Conservation (phyloP, 768 basidiomycete genomes). For the Obba rivulosa region DNA sequence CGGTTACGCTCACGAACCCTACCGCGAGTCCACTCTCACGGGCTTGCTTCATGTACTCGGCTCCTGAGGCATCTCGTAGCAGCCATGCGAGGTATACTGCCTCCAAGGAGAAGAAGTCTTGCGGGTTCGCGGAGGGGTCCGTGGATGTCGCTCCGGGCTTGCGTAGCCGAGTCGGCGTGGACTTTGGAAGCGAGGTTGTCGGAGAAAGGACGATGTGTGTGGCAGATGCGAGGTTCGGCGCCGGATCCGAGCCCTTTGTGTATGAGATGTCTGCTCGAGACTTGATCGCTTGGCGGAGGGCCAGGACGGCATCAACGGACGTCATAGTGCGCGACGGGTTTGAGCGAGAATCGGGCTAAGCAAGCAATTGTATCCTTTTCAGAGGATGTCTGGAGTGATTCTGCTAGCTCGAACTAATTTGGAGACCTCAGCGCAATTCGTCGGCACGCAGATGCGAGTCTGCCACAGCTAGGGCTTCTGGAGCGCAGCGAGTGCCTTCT, state of each 20-base stretch:
- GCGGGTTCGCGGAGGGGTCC: slow-evolving; percentile 29
- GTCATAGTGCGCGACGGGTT: background rate
- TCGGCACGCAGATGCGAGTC: too few relatives aligned
- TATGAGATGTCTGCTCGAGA: slow-evolving; percentile 47
- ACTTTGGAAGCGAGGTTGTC: slow-evolving; percentile 57
- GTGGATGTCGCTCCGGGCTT: slow-evolving; percentile 47
- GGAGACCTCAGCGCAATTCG: too few relatives aligned
- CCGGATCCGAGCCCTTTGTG: slow-evolving; percentile 32
- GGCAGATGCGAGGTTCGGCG: slow-evolving; percentile 46
- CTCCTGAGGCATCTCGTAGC: slow-evolving; percentile 63
- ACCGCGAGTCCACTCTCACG: slow-evolving; percentile 67
- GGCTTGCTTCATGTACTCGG: slow-evolving; percentile 87
- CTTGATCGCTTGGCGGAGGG: slow-evolving; percentile 60
- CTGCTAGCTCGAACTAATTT: too few relatives aligned
- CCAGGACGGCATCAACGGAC: slow-evolving; percentile 44
- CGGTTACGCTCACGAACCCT: slow-evolving; percentile 82
- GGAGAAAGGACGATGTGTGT: slow-evolving; percentile 60
- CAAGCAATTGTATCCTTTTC: too few relatives aligned
- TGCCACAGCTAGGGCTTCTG: too few relatives aligned
- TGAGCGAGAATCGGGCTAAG: too few relatives aligned
- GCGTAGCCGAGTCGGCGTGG: slow-evolving; percentile 71
- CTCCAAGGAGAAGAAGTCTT: slow-evolving; percentile 75
- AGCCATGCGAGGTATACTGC: slow-evolving; percentile 85
- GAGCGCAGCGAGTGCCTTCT: too few relatives aligned
- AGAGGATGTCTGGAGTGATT: too few relatives aligned